These are phyloP conservation scores for Gossypium australe DNA, from an alignment of 345 rosid genomes.

Conservation along the genomic window DNA sequence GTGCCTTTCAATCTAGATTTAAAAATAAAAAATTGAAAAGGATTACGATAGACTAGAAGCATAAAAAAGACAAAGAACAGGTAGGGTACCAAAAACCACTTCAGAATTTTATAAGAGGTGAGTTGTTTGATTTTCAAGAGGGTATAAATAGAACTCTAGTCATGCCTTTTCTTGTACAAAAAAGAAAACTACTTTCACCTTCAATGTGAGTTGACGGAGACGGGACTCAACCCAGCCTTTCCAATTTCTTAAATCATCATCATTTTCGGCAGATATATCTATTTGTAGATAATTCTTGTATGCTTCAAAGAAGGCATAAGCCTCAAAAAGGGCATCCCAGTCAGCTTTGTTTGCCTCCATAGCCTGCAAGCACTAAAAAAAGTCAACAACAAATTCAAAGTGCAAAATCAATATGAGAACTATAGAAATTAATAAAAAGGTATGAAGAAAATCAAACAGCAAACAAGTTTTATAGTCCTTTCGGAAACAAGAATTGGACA, in stretches of 20 bases:
- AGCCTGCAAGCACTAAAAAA: constrained; percentile 45
- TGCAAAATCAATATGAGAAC: neutral
- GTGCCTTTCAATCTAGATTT: constrained; percentile 76
- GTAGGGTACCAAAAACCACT: neutral
- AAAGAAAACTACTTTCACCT: constrained; percentile 36
- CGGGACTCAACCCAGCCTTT: constrained; percentile 99
- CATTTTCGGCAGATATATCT: constrained; percentile 74
- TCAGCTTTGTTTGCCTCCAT: constrained; percentile 77
- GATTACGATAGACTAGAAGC: neutral
- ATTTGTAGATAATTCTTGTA: constrained; percentile 90
- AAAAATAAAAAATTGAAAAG: constrained; percentile 21
- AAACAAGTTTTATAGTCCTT: neutral
- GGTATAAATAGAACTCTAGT: neutral
- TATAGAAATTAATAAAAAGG: neutral
- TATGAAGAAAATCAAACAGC: neutral
- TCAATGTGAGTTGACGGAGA: constrained; percentile 85
- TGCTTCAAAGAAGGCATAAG: constrained; percentile 85
- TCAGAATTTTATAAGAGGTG: neutral
- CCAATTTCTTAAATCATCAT: constrained; percentile 82
- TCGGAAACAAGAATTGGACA: neutral
- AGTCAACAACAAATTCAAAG: constrained; percentile 18
- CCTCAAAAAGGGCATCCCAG: constrained; percentile 88
- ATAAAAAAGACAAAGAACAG: neutral
- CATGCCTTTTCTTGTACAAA: neutral
- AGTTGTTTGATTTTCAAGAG: neutral